Evolutionary conservation across 1,139 yeast species (phyloP), one percentile per base, ranked within the genome.

Genomic region (Candida labiduridarum): DNA sequence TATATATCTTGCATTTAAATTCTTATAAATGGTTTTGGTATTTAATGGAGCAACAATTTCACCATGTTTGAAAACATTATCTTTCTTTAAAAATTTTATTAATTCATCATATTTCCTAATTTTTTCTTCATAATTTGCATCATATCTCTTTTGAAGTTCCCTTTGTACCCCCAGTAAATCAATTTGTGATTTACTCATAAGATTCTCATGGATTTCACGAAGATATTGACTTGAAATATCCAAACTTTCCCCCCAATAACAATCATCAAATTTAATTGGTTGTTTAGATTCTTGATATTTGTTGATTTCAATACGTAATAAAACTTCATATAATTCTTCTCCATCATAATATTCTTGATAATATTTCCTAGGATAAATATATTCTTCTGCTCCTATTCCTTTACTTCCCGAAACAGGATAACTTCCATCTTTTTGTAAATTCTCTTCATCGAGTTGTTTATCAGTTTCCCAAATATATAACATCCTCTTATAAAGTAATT

Each of bases 271-370:
- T 7, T 39, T 42, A 30, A 27, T 18, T 11, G 41, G 34, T 6
- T 15, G 8, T 7, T 16, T 36, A 8, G 11, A 2, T 12, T 34
- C 49, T 5, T 43, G 16, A 9, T 1, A 16, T 9, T 30, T 30
- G 15, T 43, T 38, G 14, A 33, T 41, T 44, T 46, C 58, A 31
- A 52, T 30, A 4, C 56, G 57, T 25, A 67, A 35, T 44, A 68
- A 45, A 41, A 54, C 57, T 51, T 78, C 83, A 78, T 78, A 76
- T 3, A 58, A 44, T 0, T 68, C 72, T 50, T 75, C 79, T 33
- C 59, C 59, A n/a, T 54, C 54, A 3, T 65, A 69, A 47, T 66
- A 57, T n/a, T 59, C 46, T 43, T 66, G 63, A 54, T 75, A 66
- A 51, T 71, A 58, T 7, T 36, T n/a, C 25, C 62, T 52, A 0